Base-by-base conservation (phyloP, 2,329 filamentous ascomycete species). In the Nectriaceae sp. region DNA sequence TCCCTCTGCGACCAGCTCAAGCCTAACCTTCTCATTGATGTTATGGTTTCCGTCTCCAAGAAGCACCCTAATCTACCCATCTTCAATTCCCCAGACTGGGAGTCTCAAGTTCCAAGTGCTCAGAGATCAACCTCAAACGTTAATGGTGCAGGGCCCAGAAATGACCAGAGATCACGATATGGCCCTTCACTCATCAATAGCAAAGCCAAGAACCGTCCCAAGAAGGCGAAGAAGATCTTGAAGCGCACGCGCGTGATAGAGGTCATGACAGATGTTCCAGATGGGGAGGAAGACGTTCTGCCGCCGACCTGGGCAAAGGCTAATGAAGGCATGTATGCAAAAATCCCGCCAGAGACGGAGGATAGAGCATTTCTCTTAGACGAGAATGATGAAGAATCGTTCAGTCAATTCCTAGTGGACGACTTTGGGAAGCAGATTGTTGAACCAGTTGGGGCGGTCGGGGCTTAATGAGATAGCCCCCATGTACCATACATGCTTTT, bases 361-460 rank as follows among this genome's bases (percentile, higher is more conserved):
- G 72, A 75, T 45, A 52, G 60, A n/a, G 42, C 44, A 4, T 62
- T 71, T 21, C 56, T 75, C 16, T 47, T 63, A 21, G 73, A 75
- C 40, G 64, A 68, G 4, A 68, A 73, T 19, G 72, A 75, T 31
- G 70, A 71, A 40, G 70, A 73, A 40, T 65, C 71, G 0, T 75
- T 75, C 40, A 75, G 71, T 37, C 71, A 75, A 44, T 75, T 75
- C 52, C 60, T 68, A 49, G 68, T 75, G 8, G 69, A 74, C 31
- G 53, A 49, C 18, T 52, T 63, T 18, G 70, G 71, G n/a, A 69
- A 65, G 50, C 67, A 70, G 41, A 65, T 71, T 18, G 53, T 65
- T 37, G 57, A 69, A 18, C 54, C 65, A 11, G 54, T 65, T 16
- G 64, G 61, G 45, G 60, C 56, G 24, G 67, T n/a, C n/a, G n/a